Evolutionary conservation across 768 basidiomycete genomes (phyloP).

Genomic region (Suillus decipiens): DNA sequence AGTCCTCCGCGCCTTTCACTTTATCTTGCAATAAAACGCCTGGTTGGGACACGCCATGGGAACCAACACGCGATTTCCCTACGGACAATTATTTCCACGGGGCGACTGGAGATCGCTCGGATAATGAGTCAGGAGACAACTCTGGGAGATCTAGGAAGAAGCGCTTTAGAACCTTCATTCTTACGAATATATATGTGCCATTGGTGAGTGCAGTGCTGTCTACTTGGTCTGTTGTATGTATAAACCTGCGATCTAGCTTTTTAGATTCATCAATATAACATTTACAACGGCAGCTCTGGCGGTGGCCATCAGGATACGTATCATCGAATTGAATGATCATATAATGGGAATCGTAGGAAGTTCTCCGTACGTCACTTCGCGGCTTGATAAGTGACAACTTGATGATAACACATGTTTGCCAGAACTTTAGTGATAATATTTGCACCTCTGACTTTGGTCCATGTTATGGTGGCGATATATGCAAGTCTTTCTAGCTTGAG

Average conservation of each 20-base stretch:
- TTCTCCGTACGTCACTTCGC: conserved; percentile 60
- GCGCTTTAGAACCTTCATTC: conserved; percentile 62
- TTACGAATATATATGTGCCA: conserved; percentile 78
- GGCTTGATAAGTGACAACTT: neutral
- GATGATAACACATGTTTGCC: neutral
- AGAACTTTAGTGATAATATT: conserved; percentile 86
- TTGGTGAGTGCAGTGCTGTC: conserved; percentile 48
- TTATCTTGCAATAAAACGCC: conserved; percentile 57
- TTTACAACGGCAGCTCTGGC: conserved; percentile 81
- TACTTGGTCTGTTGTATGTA: conserved; percentile 6
- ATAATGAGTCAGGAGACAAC: conserved; percentile 31
- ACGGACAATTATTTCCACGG: conserved; percentile 20
- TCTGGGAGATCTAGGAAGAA: conserved; percentile 42
- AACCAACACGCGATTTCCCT: conserved; percentile 16
- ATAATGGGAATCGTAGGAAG: conserved; percentile 77
- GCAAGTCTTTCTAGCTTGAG: conserved; percentile 43
- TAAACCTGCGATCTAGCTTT: conserved; percentile 52
- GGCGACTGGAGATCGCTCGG: conserved; percentile 18
- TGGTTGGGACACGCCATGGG: conserved; percentile 70
- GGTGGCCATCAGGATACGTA: conserved; percentile 74
- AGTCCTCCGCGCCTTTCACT: conserved; percentile 42
- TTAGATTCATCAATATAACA: conserved; percentile 81
- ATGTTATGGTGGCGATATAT: conserved; percentile 86
- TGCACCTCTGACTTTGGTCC: conserved; percentile 77
- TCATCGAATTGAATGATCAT: conserved; percentile 48